phyloP scores from a whole-genome alignment of 768 basidiomycete species.

The Phlebiopsis flavidoalba region DNA sequence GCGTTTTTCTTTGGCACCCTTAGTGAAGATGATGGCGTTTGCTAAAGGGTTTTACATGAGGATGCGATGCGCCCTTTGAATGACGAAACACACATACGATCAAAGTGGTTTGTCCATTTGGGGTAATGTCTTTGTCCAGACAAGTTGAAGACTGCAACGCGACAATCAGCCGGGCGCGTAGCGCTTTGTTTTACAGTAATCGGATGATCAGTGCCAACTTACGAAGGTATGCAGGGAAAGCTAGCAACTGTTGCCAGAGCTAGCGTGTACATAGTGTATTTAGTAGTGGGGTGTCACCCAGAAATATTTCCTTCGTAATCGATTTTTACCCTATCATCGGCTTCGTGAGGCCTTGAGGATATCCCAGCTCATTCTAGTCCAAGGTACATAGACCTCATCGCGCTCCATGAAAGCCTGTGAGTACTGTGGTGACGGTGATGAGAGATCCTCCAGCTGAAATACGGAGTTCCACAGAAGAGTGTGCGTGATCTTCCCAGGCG shows the following conservation, averaged over 20 bases:
- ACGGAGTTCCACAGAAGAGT: conserved; percentile 16
- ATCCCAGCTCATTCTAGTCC: conserved; percentile 8
- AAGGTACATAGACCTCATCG: conserved; percentile 13
- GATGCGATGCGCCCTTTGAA: neutral
- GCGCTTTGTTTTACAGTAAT: neutral
- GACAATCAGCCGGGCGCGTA: neutral
- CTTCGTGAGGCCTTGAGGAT: neutral
- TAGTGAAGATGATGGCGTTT: conserved; percentile 6
- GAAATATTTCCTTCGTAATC: conserved; percentile 11
- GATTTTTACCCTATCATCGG: neutral
- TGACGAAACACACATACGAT: conserved; percentile 7
- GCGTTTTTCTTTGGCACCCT: conserved; percentile 1
- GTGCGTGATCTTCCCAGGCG: neutral
- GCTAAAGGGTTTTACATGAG: neutral
- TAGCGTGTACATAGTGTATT: conserved; percentile 10
- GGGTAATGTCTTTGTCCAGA: conserved; percentile 9
- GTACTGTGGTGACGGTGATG: conserved; percentile 11
- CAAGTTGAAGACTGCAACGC: conserved; percentile 5
- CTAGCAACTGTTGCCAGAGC: conserved; percentile 15
- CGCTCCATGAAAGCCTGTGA: conserved; percentile 10
- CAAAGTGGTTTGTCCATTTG: conserved; percentile 15
- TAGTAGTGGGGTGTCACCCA: conserved; percentile 16
- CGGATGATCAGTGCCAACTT: neutral
- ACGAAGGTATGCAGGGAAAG: conserved; percentile 16
- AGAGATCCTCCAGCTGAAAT: conserved; percentile 26